A percentile compares a stretch with the other conserved stretches of the same genome.
phyloP scores from a whole-genome alignment of 2,329 filamentous ascomycete genomes.

The Sclerotinia nivalis region DNA sequence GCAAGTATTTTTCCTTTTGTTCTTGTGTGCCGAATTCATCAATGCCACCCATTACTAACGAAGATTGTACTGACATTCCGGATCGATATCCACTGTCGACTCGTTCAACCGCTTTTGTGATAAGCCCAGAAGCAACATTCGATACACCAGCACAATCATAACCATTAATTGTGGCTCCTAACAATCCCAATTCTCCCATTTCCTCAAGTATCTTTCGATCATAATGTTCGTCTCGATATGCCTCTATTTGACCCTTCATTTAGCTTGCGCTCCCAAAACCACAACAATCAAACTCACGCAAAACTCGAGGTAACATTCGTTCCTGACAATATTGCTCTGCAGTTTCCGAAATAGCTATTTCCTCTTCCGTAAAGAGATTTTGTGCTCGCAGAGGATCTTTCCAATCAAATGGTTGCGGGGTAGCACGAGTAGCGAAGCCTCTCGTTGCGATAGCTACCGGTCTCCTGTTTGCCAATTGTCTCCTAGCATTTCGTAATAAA shows the following conservation, averaged over 20 bases:
- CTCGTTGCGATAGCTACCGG: constrained; percentile 27
- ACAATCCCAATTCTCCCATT: constrained; percentile 88
- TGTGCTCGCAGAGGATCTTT: constrained; percentile 79
- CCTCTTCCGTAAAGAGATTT: constrained; percentile 83
- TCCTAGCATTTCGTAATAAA: constrained; percentile 32
- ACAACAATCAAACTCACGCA: constrained; percentile 59
- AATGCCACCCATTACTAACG: constrained; percentile 90
- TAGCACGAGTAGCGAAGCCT: constrained; percentile 37
- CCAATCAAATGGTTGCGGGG: constrained; percentile 71
- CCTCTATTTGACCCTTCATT: constrained; percentile 54
- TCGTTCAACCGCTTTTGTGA: constrained; percentile 85
- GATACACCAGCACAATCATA: constrained; percentile 88
- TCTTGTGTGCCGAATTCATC: constrained; percentile 84
- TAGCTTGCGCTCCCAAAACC: constrained; percentile 20
- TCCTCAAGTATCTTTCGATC: constrained; percentile 82
- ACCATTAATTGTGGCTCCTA: constrained; percentile 82
- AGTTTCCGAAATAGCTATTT: constrained; percentile 84
- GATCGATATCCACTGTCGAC: constrained; percentile 91
- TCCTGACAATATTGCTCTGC: constrained; percentile 95
- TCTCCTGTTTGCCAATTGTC: constrained; percentile 33
- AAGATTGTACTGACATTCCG: constrained; percentile 91
- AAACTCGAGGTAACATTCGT: constrained; percentile 76
- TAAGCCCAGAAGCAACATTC: constrained; percentile 84
- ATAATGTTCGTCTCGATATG: constrained; percentile 84
- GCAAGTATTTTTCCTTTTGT: constrained; percentile 81